Percentiles rank a stretch among this genome's conserved stretches.
These are phyloP conservation scores for Nakazawaea laoshanensis DNA, from an alignment of 805 yeast species.

Conservation along the genomic window DNA sequence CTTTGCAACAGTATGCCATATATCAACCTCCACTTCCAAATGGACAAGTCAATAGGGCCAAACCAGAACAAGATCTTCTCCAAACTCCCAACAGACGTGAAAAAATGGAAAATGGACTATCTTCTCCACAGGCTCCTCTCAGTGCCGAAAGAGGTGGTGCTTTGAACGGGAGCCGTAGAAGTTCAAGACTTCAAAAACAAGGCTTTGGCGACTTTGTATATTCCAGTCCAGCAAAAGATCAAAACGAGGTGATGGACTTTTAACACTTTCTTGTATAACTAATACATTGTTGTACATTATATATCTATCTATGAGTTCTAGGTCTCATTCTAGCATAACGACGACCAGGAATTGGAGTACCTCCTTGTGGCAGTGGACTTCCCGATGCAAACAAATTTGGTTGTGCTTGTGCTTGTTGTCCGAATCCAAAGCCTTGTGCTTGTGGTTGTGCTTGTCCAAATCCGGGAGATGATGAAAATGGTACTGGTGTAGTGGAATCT, in stretches of 20 bases:
- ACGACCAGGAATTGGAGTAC: slow-evolving; percentile 8
- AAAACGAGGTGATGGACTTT: not conserved
- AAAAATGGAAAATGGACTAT: slow-evolving; percentile 8
- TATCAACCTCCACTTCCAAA: not conserved
- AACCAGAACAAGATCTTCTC: not conserved
- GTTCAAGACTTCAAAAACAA: not conserved
- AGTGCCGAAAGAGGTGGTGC: slow-evolving; percentile 10
- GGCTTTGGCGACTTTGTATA: slow-evolving; percentile 11
- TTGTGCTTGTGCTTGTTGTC: not conserved
- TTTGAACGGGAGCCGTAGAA: not conserved
- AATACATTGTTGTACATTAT: too few relatives aligned
- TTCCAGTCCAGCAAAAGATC: slow-evolving; percentile 9
- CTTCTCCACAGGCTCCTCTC: slow-evolving; percentile 9
- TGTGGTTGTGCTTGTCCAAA: slow-evolving; percentile 5
- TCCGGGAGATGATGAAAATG: slow-evolving; percentile 4
- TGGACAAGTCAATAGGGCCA: not conserved
- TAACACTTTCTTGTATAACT: too few relatives aligned
- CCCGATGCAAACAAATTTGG: slow-evolving; percentile 4
- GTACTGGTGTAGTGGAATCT: slow-evolving; percentile 1
- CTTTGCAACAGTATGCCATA: not conserved
- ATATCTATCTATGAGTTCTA: slow-evolving; percentile 7
- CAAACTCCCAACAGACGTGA: too few relatives aligned
- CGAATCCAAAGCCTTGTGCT: not conserved
- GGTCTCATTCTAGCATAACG: slow-evolving; percentile 9
- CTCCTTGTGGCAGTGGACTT: not conserved